These are phyloP conservation scores for Phytophthora parvispora DNA, from an alignment of 352 stramenopile species.

Conservation along the genomic window DNA sequence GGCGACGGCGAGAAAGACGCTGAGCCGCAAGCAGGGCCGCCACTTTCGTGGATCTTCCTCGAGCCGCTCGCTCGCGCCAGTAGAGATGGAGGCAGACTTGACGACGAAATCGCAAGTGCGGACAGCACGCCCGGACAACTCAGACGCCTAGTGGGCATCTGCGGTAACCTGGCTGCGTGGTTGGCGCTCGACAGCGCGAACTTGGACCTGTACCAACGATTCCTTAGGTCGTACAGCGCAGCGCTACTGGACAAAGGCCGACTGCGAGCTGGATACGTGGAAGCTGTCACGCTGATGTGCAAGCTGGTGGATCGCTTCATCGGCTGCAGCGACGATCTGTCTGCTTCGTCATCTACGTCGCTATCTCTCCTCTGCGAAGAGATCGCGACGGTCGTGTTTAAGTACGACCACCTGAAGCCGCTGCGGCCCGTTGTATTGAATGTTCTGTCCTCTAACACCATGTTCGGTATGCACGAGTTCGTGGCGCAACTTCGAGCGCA, in stretches of 20 bases:
- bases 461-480: slow-evolving; percentile 49
- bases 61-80: slow-evolving; percentile 6
- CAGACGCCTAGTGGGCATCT: slow-evolving; percentile 28
- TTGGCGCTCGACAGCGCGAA: slow-evolving; percentile 41
- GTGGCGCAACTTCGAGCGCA: slow-evolving; percentile 47
- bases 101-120: neutral
- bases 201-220: slow-evolving; percentile 30
- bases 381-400: slow-evolving; percentile 47
- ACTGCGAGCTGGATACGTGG: slow-evolving; percentile 39
- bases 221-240: slow-evolving; percentile 27
- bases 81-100: neutral
- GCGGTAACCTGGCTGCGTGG: slow-evolving; percentile 36
- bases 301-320: slow-evolving; percentile 38
- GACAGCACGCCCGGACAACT: slow-evolving; percentile 12
- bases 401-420: slow-evolving; percentile 37
- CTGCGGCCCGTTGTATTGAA: slow-evolving; percentile 36
- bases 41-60: slow-evolving; percentile 41
- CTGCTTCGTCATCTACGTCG: slow-evolving; percentile 13
- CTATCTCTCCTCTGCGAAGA: slow-evolving; percentile 41
- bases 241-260: slow-evolving; percentile 42
- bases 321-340: slow-evolving; percentile 10
- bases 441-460: slow-evolving; percentile 36
- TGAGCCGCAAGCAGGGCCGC: neutral
- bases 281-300: slow-evolving; percentile 35
- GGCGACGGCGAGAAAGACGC: neutral